Evolutionary conservation across 2,329 filamentous ascomycete species (phyloP).

Genomic region (Ascochyta lentis): DNA sequence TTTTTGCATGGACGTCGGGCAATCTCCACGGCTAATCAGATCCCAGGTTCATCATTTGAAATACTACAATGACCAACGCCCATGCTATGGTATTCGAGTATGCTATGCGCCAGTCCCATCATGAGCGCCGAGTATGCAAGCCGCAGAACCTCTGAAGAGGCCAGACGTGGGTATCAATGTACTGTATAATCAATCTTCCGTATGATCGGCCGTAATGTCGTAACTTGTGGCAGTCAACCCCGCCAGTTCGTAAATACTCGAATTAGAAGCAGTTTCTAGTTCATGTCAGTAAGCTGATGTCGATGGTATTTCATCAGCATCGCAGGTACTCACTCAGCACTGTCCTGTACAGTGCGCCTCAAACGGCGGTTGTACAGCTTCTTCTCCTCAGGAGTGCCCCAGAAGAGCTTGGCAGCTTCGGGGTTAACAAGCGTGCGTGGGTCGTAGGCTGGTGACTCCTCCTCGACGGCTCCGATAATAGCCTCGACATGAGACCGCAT

Average conservation of each 20-base stretch:
- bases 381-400: constrained; percentile 79
- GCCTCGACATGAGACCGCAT: constrained; percentile 83
- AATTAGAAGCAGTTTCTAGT: constrained; percentile 35
- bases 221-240: not conserved
- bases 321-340: constrained; percentile 51
- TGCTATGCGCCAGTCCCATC: constrained; percentile 20
- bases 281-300: not conserved
- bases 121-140: constrained; percentile 36
- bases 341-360: constrained; percentile 73
- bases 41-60: not conserved
- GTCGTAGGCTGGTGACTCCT: constrained; percentile 87
- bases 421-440: constrained; percentile 86
- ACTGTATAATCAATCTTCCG: constrained; percentile 29
- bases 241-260: not conserved
- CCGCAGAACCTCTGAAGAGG: constrained; percentile 17
- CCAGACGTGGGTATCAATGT: constrained; percentile 40
- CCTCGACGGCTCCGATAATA: constrained; percentile 82
- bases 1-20: not conserved
- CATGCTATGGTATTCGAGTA: constrained; percentile 19
- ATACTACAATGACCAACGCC: constrained; percentile 15
- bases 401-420: constrained; percentile 85
- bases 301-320: not conserved
- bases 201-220: constrained; percentile 27
- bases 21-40: not conserved
- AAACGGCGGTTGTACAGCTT: constrained; percentile 85